phyloP scores from a whole-genome alignment of 2,329 filamentous ascomycete genomes.

The Escovopsis sp. region DNA sequence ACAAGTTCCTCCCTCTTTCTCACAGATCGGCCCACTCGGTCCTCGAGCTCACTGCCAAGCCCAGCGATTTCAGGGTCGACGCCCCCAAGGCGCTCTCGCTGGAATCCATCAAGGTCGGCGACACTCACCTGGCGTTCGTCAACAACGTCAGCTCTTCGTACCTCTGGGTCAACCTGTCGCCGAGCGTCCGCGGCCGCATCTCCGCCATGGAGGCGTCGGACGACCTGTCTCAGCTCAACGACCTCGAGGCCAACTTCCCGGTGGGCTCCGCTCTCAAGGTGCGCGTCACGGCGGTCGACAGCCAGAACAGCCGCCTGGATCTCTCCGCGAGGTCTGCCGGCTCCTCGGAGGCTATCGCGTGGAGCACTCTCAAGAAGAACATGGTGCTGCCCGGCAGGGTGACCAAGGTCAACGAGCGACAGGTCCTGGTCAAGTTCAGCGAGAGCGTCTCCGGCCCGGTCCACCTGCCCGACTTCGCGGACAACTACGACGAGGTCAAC shows the following conservation, averaged over 20 bases:
- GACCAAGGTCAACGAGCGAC: constrained; percentile 72
- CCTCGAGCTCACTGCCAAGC: constrained; percentile 75
- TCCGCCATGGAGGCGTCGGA: constrained; percentile 74
- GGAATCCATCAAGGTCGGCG: constrained; percentile 57
- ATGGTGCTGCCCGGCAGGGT: constrained; percentile 73
- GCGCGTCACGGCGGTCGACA: constrained; percentile 60
- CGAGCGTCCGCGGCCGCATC: constrained; percentile 74
- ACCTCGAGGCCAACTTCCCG: constrained; percentile 70
- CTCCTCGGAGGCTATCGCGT: constrained; percentile 35
- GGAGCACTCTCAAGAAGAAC: constrained; percentile 60
- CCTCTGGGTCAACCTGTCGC: constrained; percentile 83
- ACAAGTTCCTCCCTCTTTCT: constrained; percentile 81
- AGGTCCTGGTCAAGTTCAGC: constrained; percentile 73
- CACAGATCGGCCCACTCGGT: constrained; percentile 72
- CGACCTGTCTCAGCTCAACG: constrained; percentile 63
- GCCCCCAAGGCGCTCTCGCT: constrained; percentile 44
- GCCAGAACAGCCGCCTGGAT: constrained; percentile 61
- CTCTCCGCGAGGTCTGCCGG: constrained; percentile 60
- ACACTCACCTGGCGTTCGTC: constrained; percentile 66
- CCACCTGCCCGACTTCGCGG: constrained; percentile 67
- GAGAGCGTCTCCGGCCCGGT: constrained; percentile 67
- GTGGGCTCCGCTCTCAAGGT: constrained; percentile 79
- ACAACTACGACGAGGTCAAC: constrained; percentile 73
- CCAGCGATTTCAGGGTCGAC: constrained; percentile 42
- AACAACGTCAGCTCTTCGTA: constrained; percentile 74